Evolutionary conservation across 768 basidiomycete species (phyloP), one percentile per base, ranked within the genome.

Genomic region (Crepidotus variabilis): DNA sequence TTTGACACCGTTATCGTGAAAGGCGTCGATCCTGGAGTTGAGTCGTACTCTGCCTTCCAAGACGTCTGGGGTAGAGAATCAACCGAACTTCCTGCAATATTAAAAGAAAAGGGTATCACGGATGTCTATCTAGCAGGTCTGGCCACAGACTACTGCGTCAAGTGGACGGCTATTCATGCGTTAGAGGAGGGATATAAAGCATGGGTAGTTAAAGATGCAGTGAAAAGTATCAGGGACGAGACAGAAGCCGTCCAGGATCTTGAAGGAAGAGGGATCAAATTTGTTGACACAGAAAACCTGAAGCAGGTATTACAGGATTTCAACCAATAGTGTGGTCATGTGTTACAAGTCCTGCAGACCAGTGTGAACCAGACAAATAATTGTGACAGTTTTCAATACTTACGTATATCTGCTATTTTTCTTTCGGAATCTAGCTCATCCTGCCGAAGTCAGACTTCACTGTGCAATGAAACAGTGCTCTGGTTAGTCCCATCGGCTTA

Each of bases 31-130:
- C 67, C 67, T 0, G 75, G 73, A 32, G 76, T 92, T 61, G 92
- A 94, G 65, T 85, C 85, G 45, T 94, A 94, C 65, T 90, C 87
- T n/a, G 90, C 87, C 1, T 93, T 93, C 64, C 77, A 74, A 48
- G 84, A 86, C 61, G 77, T 80, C 45, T 81, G 82, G 75, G 75
- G 73, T 22, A 71, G 74, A 54, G 58, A 72, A 51, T 66, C 72
- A 55, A 84, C 82, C 8, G 74, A 75, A 6, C 77, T 87, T n/a
- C 75, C 76, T 51, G 63, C 52, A 21, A 57, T 75, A 23, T 69
- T 87, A 50, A 61, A 67, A 54, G 68, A 69, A 46, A 69, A 73
- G 43, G 72, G 66, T 0, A 75, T 89, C 10, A 79, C 79, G 13
- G 80, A 84, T 54, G 70, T 93, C 16, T 84, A 83, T 54, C 67